Evolutionary conservation across 768 basidiomycete species (phyloP), one percentile per base, ranked within the genome.

Genomic region (Tylopilus sp.): DNA sequence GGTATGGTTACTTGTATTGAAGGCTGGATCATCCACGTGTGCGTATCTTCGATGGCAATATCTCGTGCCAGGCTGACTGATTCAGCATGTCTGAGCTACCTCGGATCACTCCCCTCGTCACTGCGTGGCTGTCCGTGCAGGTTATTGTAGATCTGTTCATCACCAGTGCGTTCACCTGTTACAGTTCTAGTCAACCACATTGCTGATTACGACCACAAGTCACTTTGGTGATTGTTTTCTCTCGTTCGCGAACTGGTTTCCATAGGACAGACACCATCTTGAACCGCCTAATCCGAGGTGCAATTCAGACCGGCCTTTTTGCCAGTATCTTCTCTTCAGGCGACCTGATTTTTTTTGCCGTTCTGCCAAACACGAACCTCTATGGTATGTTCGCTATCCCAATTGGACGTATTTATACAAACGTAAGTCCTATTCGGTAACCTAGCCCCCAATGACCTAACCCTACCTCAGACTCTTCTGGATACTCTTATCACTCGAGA

Each of bases 121-220:
- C 69, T 18, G 72, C 72, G 23, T 79, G 78, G 79, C 61, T 80
- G 12, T 66, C 63, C 0, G 70, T 75, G 61, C 79, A 79, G 54
- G 75, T 77, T 6, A 47, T 51, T 20, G 70, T 74, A 0, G 79
- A 80, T 55, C 26, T 71, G 5, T 45, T 73, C 18, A 76, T 80
- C 45, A 77, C 77, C 1, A 50, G 79, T 79, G 33, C 13, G 54
- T 12, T 6, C 30, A 6, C 12, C 13, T 33, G 12, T 33, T 15
- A 11, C 9, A 33, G 4, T 33, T 33, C 13, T 33, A 33, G 13
- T 13, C 15, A 15, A 15, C 12, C 11, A 13, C 13, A 33, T 11
- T 4, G 12, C 31, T 33, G 13, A 33, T 33, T 3, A 6, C 18
- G 31, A 33, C 13, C 5, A 6, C 15, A 20, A 41, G 40, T 4